phyloP scores from a whole-genome alignment of 2,329 filamentous ascomycete genomes.

The Capronia americana region DNA sequence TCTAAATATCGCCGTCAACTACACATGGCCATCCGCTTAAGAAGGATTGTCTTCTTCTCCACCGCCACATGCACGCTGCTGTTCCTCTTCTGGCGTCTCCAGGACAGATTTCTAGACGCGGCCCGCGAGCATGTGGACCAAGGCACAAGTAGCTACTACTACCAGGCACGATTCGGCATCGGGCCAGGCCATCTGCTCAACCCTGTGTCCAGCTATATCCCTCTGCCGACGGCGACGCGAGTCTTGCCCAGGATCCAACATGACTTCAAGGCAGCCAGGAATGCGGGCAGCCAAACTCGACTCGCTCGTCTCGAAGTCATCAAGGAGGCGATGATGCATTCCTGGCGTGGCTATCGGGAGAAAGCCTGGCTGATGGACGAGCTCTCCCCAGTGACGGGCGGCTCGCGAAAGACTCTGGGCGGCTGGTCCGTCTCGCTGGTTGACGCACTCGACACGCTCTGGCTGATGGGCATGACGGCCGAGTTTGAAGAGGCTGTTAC shows the following conservation, averaged over 20 bases:
- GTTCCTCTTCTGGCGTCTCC: slow-evolving; percentile 10
- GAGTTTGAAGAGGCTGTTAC: slow-evolving; percentile 70
- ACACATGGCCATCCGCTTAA: slow-evolving; percentile 10
- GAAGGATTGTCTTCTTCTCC: slow-evolving; percentile 1
- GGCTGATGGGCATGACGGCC: slow-evolving; percentile 71
- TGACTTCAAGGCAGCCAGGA: slow-evolving; percentile 26
- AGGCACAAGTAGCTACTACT: not conserved
- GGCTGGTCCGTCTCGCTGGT: slow-evolving; percentile 72
- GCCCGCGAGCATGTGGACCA: not conserved
- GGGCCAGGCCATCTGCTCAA: slow-evolving; percentile 16
- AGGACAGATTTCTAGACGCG: not conserved
- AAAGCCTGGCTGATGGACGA: slow-evolving; percentile 70
- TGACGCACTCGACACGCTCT: slow-evolving; percentile 70
- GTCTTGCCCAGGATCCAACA: slow-evolving; percentile 35
- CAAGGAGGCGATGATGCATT: slow-evolving; percentile 58
- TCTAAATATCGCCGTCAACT: not conserved
- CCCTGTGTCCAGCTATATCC: slow-evolving; percentile 27
- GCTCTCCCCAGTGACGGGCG: slow-evolving; percentile 62
- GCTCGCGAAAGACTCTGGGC: slow-evolving; percentile 62
- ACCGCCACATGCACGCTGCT: slow-evolving; percentile 4
- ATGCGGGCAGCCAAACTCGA: slow-evolving; percentile 16
- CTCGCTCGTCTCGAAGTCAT: slow-evolving; percentile 52
- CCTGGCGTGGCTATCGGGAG: slow-evolving; percentile 66
- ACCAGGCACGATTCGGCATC: not conserved
- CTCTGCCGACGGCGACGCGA: slow-evolving; percentile 26